These are phyloP conservation scores for Furcasterigmium sp. DNA, from an alignment of 2,329 filamentous ascomycete genomes.

Conservation along the genomic window DNA sequence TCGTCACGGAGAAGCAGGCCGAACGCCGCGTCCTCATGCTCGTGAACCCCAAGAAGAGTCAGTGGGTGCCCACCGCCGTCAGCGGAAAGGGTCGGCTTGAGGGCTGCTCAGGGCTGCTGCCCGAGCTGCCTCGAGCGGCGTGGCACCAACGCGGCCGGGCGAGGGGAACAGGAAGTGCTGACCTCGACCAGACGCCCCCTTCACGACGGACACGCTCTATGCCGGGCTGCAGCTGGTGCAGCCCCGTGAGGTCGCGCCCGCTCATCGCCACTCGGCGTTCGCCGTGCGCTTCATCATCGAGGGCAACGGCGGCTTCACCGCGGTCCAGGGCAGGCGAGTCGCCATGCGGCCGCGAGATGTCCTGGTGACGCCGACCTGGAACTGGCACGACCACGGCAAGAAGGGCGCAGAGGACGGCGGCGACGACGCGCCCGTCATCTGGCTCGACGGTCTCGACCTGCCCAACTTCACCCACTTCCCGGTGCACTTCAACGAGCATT, in stretches of 20 bases:
- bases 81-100: too few relatives aligned
- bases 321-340: slow-evolving; percentile 44
- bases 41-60: slow-evolving; percentile 25
- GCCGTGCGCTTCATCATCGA: slow-evolving; percentile 52
- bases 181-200: slow-evolving; percentile 33
- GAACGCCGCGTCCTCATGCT: slow-evolving; percentile 32
- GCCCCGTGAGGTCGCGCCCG: slow-evolving; percentile 45
- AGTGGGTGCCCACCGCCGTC: too few relatives aligned
- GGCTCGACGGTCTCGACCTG: slow-evolving; percentile 50
- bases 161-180: slow-evolving; percentile 16
- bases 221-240: slow-evolving; percentile 49
- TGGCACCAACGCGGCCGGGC: slow-evolving; percentile 7
- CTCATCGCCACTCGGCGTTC: slow-evolving; percentile 48
- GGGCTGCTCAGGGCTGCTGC: too few relatives aligned
- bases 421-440: slow-evolving; percentile 49
- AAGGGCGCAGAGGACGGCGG: too few relatives aligned
- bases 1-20: slow-evolving; percentile 26
- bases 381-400: slow-evolving; percentile 53
- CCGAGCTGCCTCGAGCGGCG: too few relatives aligned
- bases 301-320: slow-evolving; percentile 47
- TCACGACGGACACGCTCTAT: slow-evolving; percentile 50
- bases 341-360: slow-evolving; percentile 45
- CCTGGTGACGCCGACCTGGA: slow-evolving; percentile 50
- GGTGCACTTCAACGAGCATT: slow-evolving; percentile 48
- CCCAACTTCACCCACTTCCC: slow-evolving; percentile 44